These are phyloP conservation scores for Cryptococcus sp. DNA, from an alignment of 1,284 basidiomycete species.

Conservation along the genomic window DNA sequence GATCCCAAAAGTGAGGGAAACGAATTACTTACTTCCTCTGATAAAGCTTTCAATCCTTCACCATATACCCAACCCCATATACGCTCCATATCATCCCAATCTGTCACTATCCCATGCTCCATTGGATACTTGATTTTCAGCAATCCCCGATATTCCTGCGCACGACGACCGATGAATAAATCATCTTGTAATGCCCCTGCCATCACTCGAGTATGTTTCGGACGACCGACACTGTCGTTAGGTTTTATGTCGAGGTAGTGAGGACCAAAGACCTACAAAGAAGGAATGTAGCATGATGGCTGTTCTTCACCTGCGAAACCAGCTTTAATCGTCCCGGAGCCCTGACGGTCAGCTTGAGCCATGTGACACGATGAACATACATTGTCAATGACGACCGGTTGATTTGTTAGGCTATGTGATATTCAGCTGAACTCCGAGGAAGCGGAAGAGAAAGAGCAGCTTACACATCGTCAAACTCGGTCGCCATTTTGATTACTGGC, in stretches of 20 bases:
- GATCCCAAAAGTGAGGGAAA: neutral
- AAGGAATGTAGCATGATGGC: conserved; percentile 96
- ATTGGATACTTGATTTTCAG: conserved; percentile 98
- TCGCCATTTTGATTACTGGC: no score
- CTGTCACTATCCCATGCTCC: conserved; percentile 81
- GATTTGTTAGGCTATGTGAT: conserved; percentile 42
- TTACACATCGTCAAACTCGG: conserved; percentile 46
- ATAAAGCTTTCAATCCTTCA: conserved; percentile 86
- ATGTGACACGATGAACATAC: conserved; percentile 53
- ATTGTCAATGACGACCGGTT: conserved; percentile 84
- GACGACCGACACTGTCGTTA: conserved; percentile 75
- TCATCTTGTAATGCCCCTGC: conserved; percentile 66
- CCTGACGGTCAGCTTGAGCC: conserved; percentile 53
- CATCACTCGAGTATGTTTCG: conserved; percentile 95
- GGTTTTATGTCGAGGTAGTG: neutral
- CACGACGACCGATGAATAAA: conserved; percentile 86
- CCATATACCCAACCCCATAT: conserved; percentile 97
- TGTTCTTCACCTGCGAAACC: conserved; percentile 97
- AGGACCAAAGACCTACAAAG: conserved; percentile 65
- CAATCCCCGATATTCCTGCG: conserved; percentile 88
- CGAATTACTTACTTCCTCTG: conserved; percentile 77
- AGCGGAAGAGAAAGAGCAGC: conserved; percentile 1
- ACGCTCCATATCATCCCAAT: conserved; percentile 98
- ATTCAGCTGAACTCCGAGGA: conserved; percentile 2
- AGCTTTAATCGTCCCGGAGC: conserved; percentile 94